Base-by-base conservation (phyloP, 208 protist genomes). In the Trypanosoma theileri region DNA sequence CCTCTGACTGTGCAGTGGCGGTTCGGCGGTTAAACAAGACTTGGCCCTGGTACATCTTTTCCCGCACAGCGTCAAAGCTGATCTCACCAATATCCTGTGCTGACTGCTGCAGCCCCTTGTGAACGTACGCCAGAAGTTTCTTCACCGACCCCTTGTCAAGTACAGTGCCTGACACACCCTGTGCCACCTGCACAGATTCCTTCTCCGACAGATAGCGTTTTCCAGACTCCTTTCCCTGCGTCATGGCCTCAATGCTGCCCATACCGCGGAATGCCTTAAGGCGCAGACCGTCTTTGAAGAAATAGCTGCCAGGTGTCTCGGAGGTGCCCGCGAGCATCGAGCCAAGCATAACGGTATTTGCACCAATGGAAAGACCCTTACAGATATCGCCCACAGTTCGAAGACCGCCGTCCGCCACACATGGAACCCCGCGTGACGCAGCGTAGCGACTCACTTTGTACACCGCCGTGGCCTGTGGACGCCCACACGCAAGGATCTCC, bases 231-330 rank as follows among this genome's bases (percentile, higher is more conserved):
- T 87, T 88, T 40, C 86, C 91, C 69, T 98, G 89, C 9, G 75
- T 73, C 97, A 98, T 98, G 40, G 97, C 97, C 44, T 97, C 95
- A 31, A 98, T 79, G 53, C 91, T 97, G 58, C 97, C 97, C 97
- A 98, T 98, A 59, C 97, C 97, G 62, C 97, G 92, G 77, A 98
- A 98, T 60, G 90, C 92, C 92, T 98, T 98, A 52, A 98, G 80
- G 42, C 94, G 89, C 16, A 95, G 57, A 19, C 95, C 95, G 35
- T 94, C 82, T 68, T 89, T 86, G 84, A 91, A 97, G 75, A 97
- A 98, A 82, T 94, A 98, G 71, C 93, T 91, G 12, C 95, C 95
- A 12, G 95, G 95, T 26, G 95, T 95, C 82, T 98, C 93, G 8
- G 79, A 84, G 44, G 95, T 97, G 69, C 95, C 95, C 52, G 88